Evolutionary conservation across 2,329 filamentous ascomycete genomes (phyloP).

Genomic region (Cercospora zeae-maydis): DNA sequence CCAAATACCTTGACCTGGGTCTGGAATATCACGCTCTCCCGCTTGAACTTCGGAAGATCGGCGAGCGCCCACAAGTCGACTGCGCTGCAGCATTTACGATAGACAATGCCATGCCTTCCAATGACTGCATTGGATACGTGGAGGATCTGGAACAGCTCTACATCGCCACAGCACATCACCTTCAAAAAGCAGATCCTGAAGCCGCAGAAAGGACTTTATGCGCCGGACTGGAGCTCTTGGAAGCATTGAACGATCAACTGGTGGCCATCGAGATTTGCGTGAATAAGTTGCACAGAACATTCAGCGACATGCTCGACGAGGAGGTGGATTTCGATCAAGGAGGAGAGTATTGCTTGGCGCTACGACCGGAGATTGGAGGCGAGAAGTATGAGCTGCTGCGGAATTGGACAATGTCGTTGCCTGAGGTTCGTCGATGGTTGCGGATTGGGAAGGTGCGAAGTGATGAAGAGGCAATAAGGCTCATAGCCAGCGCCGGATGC

Average conservation of each 20-base stretch:
- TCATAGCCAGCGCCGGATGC: not conserved
- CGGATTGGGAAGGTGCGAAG: not conserved
- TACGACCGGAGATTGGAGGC: not conserved
- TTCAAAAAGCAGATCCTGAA: not conserved
- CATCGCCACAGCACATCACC: not conserved
- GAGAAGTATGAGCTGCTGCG: constrained; percentile 9
- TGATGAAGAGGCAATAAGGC: constrained; percentile 13
- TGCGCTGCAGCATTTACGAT: not conserved
- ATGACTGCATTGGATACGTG: constrained; percentile 12
- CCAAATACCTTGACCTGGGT: constrained; percentile 14
- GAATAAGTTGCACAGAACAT: constrained; percentile 6
- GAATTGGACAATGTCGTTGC: constrained; percentile 7
- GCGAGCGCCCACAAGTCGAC: not conserved
- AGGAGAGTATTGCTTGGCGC: constrained; percentile 9
- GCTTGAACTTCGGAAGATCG: not conserved
- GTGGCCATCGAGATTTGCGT: constrained; percentile 11
- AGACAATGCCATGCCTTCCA: not conserved
- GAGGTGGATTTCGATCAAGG: not conserved
- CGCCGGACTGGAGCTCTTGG: constrained; percentile 4
- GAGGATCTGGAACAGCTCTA: constrained; percentile 7
- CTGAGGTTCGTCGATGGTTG: constrained; percentile 7
- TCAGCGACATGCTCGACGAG: constrained; percentile 11
- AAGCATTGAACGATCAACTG: constrained; percentile 12
- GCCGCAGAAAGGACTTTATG: constrained; percentile 4
- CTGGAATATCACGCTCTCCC: constrained; percentile 17